Percentiles rank a stretch among this genome's conserved stretches.
Evolutionary conservation across 1,284 basidiomycete genomes (phyloP).

Genomic region (Melampsora abietis-canadensis): DNA sequence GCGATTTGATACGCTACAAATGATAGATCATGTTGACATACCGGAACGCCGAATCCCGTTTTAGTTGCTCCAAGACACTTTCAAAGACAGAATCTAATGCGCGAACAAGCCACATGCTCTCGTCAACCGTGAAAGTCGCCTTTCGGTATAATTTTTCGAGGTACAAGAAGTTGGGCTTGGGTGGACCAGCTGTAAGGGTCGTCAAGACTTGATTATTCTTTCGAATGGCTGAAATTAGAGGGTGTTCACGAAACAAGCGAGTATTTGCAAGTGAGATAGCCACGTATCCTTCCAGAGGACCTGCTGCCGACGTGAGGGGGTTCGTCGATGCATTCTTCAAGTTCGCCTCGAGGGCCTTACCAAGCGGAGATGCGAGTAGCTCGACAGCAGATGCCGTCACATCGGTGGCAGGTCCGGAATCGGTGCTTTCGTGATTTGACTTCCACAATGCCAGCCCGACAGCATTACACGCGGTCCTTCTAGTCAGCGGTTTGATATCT

Average conservation of each 20-base stretch:
- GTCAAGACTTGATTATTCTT: conserved; percentile 51
- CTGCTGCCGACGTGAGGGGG: conserved; percentile 61
- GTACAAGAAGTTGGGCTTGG: conserved; percentile 77
- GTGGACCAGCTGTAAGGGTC: conserved; percentile 53
- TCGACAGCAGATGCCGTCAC: background rate
- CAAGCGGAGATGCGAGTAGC: conserved; percentile 7
- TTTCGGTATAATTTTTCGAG: conserved; percentile 83
- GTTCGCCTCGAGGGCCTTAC: conserved; percentile 62
- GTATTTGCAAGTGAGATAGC: conserved; percentile 63
- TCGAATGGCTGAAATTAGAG: conserved; percentile 45
- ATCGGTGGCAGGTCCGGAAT: background rate
- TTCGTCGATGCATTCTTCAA: conserved; percentile 66
- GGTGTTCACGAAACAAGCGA: conserved; percentile 35
- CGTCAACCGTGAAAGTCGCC: conserved; percentile 60
- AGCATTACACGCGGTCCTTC: conserved; percentile 32
- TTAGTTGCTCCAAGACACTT: conserved; percentile 60
- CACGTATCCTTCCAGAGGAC: conserved; percentile 78
- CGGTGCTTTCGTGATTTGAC: background rate
- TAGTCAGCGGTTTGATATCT: conserved; percentile 33
- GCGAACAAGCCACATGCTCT: conserved; percentile 75
- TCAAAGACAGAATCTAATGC: conserved; percentile 62
- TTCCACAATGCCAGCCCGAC: conserved; percentile 38
- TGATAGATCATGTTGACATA: conserved; percentile 57
- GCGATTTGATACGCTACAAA: conserved; percentile 55
- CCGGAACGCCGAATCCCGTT: conserved; percentile 63